phyloP scores from a whole-genome alignment of 2,329 filamentous ascomycete genomes.

The Sporothrix variecibatus region DNA sequence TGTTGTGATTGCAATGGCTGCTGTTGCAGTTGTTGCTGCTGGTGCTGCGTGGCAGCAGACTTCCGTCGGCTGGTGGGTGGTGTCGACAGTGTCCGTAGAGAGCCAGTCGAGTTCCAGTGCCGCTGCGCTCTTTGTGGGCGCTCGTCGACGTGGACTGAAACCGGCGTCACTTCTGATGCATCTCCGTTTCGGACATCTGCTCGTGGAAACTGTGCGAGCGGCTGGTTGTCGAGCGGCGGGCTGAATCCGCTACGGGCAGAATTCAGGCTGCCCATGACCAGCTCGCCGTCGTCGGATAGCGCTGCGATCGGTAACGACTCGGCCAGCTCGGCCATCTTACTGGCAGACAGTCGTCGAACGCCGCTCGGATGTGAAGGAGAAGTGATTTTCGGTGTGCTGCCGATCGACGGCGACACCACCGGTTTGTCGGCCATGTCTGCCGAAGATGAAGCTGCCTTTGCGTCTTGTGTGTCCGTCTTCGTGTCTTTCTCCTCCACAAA shows the following conservation, averaged over 20 bases:
- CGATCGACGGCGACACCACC: background rate
- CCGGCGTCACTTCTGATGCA: background rate
- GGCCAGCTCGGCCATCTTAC: constrained; percentile 60
- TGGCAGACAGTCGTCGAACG: constrained; percentile 57
- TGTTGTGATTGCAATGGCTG: constrained; percentile 36
- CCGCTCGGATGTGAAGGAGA: constrained; percentile 38
- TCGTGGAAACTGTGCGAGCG: background rate
- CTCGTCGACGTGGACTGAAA: background rate
- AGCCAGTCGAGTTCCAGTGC: constrained; percentile 20
- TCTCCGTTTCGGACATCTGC: background rate
- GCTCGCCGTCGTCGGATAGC: constrained; percentile 36
- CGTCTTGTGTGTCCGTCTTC: background rate
- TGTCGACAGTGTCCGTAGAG: constrained; percentile 52
- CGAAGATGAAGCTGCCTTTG: too few species aligned
- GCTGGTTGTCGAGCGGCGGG: background rate
- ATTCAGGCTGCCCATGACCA: background rate
- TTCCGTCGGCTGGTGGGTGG: constrained; percentile 50
- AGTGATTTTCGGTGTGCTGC: background rate
- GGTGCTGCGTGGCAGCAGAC: constrained; percentile 31
- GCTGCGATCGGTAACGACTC: constrained; percentile 60
- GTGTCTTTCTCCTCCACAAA: background rate
- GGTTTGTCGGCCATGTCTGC: background rate
- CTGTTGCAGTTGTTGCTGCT: constrained; percentile 34
- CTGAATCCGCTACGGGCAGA: background rate
- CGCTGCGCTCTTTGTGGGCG: constrained; percentile 9